phyloP scores from a whole-genome alignment of 495 filamentous ascomycete species.

The Penicillium psychrofluorescens region DNA sequence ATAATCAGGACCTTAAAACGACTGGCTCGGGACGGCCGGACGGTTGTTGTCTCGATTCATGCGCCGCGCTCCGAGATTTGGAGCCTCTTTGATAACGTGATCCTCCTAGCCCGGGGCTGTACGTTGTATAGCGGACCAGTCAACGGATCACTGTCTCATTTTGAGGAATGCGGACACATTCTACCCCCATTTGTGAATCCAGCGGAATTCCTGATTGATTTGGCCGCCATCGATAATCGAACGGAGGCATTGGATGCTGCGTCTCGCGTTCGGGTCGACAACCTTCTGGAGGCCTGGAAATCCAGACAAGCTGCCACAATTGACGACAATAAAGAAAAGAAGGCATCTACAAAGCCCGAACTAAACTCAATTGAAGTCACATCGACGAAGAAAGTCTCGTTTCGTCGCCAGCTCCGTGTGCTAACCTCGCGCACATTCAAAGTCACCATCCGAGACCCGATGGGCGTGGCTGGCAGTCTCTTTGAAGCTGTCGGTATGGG shows the following conservation, averaged over 20 bases:
- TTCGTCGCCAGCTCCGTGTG: conserved; percentile 54
- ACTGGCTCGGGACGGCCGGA: conserved; percentile 58
- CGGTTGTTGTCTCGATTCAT: conserved; percentile 66
- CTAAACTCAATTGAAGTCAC: background rate
- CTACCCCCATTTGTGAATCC: conserved; percentile 66
- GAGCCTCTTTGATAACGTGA: conserved; percentile 61
- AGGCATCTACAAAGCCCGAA: background rate
- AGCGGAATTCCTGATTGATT: conserved; percentile 65
- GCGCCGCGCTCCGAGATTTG: conserved; percentile 71
- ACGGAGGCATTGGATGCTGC: conserved; percentile 50
- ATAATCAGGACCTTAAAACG: conserved; percentile 60
- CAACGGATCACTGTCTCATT: conserved; percentile 48
- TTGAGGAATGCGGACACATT: conserved; percentile 44
- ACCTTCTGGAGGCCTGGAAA: conserved; percentile 48
- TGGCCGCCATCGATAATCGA: conserved; percentile 63
- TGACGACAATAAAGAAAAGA: background rate
- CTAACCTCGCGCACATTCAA: conserved; percentile 58
- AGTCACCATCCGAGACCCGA: conserved; percentile 62
- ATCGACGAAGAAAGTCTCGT: conserved; percentile 25
- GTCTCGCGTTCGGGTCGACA: conserved; percentile 47
- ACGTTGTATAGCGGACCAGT: conserved; percentile 57
- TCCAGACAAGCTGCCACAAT: conserved; percentile 6
- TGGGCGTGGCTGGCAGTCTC: conserved; percentile 60
- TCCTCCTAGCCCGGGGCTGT: conserved; percentile 55
- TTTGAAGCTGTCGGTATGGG: conserved; percentile 59